Base-by-base conservation (phyloP, 352 stramenopile genomes). In the Pythium chondricola region DNA sequence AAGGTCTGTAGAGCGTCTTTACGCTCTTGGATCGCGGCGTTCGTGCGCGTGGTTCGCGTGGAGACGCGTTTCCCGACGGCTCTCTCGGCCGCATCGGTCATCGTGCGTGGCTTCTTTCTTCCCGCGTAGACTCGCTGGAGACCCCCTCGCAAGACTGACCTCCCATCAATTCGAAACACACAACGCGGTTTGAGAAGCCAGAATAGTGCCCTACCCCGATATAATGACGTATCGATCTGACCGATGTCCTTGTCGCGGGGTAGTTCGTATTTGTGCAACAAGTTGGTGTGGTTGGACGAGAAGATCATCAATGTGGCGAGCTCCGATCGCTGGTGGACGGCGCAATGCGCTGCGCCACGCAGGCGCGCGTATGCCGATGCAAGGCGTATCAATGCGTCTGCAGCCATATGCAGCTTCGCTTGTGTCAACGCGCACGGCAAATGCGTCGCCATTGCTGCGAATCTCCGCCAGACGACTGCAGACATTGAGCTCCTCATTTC, bases 101-200 rank as follows among this genome's bases (percentile, higher is more conserved):
- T 45, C 29, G 21, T 11, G 21, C 39, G 22, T 4, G 1, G 42
- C 35, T 27, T 43, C 24, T 32, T 26, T 37, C 49, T 61, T 62
- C 54, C 40, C 54, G 54, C 54, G 41, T 48, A 17, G 25, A 14
- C 25, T n/a, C 18, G 17, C 6, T 11, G 40, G 24, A 36, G 41
- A 61, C 46, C 46, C 54, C 54, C 54, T 62, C 56, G 48, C 56
- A 58, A 57, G 56, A 63, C 56, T 63, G 56, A 63, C 56, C 56
- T 58, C 48, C 43, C 54, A 47, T 61, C 54, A 29, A 33, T 42
- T 20, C n/a, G 21, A 9, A 29, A 48, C 24, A 8, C 16, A 29
- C 33, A 30, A 43, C 27, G 53, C 31, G 43, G 42, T 52, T 59
- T 59, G 52, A 59, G 20, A 49, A 33, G 1, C 14, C 2, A 8